Conservation (phyloP, 2,329 filamentous ascomycete genomes). For the Chalara sp. region DNA sequence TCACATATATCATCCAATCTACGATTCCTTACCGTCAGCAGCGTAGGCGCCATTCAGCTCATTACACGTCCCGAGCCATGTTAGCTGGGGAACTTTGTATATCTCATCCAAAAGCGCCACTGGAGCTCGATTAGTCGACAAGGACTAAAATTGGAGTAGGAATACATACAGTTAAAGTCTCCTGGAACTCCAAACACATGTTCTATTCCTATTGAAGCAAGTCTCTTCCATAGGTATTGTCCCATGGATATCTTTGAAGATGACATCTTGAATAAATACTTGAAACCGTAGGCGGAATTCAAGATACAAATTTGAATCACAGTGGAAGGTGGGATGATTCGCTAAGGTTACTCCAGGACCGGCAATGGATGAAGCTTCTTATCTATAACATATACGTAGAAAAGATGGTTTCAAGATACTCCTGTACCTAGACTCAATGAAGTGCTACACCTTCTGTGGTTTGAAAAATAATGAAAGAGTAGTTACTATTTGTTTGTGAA, state of each 20-base stretch:
- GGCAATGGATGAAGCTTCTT: too few relatives aligned
- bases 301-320: too few relatives aligned
- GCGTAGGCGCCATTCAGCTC: slow-evolving; percentile 36
- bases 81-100: slow-evolving; percentile 35
- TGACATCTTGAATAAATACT: background rate
- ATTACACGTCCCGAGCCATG: slow-evolving; percentile 30
- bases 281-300: too few relatives aligned
- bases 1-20: too few relatives aligned
- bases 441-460: too few relatives aligned
- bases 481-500: too few relatives aligned
- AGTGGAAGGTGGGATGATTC: too few relatives aligned
- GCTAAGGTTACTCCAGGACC: too few relatives aligned
- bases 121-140: background rate
- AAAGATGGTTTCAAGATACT: too few relatives aligned
- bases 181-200: slow-evolving; percentile 25
- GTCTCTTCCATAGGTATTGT: slow-evolving; percentile 21
- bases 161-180: slow-evolving; percentile 23
- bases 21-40: slow-evolving; percentile 31
- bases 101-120: slow-evolving; percentile 59
- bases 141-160: background rate
- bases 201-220: slow-evolving; percentile 20
- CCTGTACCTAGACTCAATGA: too few relatives aligned
- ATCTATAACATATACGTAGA: too few relatives aligned
- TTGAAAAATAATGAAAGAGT: too few relatives aligned
- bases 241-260: slow-evolving; percentile 15